Conservation (phyloP, 78 protist species). For the Monocercomonoides exilis region DNA sequence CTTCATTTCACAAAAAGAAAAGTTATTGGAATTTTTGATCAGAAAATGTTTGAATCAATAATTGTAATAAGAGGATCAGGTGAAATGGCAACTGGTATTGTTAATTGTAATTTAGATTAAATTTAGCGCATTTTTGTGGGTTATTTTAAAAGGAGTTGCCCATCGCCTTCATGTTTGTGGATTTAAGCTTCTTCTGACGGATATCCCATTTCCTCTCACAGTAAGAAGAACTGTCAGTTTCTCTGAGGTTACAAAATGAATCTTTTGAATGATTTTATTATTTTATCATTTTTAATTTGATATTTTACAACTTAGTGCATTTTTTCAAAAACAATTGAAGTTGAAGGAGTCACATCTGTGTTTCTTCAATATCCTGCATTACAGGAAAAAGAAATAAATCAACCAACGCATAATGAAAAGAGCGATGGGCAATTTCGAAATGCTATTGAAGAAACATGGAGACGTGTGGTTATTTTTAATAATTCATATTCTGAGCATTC, state of each 20-base stretch:
- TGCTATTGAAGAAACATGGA: neutral
- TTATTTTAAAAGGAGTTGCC: conserved; percentile 11
- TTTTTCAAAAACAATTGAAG: neutral
- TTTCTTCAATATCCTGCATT: neutral
- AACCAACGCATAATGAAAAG: neutral
- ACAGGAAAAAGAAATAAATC: neutral
- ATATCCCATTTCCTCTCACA: neutral
- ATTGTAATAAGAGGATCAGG: conserved; percentile 30
- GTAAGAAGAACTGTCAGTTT: conserved; percentile 19
- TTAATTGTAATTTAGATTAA: neutral
- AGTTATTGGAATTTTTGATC: no score
- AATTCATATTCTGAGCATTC: neutral
- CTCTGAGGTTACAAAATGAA: neutral
- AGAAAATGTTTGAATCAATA: no score
- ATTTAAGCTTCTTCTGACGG: conserved; percentile 11
- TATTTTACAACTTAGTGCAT: neutral
- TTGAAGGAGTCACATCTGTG: conserved; percentile 2
- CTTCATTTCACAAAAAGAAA: no score
- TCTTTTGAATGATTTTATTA: neutral
- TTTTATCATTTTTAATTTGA: neutral
- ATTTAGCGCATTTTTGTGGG: no score
- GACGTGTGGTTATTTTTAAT: neutral
- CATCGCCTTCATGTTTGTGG: neutral
- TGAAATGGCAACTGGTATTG: conserved; percentile 20
- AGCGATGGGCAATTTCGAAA: neutral